Percentiles rank a stretch among this genome's conserved stretches.
Conservation (phyloP, 2,329 filamentous ascomycete genomes). For the Lachnellula arida region DNA sequence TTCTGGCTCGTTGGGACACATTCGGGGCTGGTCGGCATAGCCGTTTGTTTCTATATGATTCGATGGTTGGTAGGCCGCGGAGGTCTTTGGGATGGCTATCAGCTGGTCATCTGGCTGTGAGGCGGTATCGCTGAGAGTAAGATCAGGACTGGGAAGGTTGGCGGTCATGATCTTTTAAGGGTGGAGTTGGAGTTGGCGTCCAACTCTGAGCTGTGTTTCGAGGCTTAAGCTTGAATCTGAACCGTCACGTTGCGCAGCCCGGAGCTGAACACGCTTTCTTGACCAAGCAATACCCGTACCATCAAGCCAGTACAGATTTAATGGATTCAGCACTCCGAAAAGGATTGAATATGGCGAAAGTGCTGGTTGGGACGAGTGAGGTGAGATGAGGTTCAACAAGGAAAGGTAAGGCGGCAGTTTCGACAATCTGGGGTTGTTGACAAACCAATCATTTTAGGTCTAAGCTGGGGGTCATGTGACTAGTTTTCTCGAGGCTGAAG, state of each 20-base stretch:
- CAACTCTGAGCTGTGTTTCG: conserved; percentile 18
- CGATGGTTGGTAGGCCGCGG: conserved; percentile 23
- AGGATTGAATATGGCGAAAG: neutral
- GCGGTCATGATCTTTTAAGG: conserved; percentile 23
- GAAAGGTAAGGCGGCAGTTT: no score
- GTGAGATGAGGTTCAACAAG: no score
- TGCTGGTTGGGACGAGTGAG: no score
- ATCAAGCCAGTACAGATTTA: neutral
- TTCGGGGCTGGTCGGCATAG: conserved; percentile 16
- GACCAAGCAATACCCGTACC: neutral
- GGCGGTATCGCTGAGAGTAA: conserved; percentile 24
- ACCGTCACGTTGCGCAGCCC: conserved; percentile 17
- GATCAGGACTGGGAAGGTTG: conserved; percentile 22
- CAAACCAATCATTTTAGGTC: no score
- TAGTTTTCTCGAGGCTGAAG: no score
- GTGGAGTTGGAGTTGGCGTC: neutral
- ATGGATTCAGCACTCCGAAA: neutral
- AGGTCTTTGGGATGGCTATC: conserved; percentile 25
- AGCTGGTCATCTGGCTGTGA: conserved; percentile 29
- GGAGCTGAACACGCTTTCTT: conserved; percentile 6
- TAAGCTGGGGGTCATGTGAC: no score
- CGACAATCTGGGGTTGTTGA: no score
- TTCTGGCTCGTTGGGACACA: conserved; percentile 16
- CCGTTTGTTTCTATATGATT: conserved; percentile 21
- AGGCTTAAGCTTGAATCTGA: conserved; percentile 7